Conservation (phyloP, 2,329 filamentous ascomycete species). For the Botryotinia calthae region DNA sequence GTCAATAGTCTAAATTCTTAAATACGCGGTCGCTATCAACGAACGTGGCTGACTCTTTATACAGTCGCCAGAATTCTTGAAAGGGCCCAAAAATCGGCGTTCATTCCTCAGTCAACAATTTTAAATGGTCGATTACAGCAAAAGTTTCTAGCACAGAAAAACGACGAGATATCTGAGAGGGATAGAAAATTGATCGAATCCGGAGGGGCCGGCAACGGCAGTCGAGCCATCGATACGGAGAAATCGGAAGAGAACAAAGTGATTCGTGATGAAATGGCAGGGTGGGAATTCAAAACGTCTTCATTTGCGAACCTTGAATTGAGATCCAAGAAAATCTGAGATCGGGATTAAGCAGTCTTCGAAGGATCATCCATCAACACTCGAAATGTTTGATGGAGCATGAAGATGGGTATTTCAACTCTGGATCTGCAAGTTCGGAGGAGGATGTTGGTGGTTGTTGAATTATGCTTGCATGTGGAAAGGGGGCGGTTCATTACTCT, state of each 20-base stretch:
- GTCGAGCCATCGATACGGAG: neutral
- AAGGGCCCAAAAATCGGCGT: neutral
- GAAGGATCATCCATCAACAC: neutral
- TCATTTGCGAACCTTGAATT: neutral
- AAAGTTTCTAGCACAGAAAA: neutral
- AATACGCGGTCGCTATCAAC: neutral
- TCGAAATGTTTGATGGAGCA: neutral
- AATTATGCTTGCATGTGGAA: neutral
- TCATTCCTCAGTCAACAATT: neutral
- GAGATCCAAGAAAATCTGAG: neutral
- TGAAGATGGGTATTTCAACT: neutral
- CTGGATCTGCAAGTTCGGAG: neutral
- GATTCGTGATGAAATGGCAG: neutral
- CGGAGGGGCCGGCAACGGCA: neutral
- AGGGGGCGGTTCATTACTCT: accelerated
- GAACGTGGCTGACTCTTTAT: neutral
- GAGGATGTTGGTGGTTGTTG: neutral
- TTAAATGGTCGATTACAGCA: neutral
- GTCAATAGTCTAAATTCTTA: neutral
- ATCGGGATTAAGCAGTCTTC: neutral
- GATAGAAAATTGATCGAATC: neutral
- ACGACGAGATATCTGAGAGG: neutral
- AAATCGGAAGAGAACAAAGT: neutral
- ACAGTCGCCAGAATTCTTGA: neutral
- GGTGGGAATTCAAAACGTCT: neutral